Evolutionary conservation across 108 stramenopile genomes (phyloP).

Genomic region (Nitzschia sp.): DNA sequence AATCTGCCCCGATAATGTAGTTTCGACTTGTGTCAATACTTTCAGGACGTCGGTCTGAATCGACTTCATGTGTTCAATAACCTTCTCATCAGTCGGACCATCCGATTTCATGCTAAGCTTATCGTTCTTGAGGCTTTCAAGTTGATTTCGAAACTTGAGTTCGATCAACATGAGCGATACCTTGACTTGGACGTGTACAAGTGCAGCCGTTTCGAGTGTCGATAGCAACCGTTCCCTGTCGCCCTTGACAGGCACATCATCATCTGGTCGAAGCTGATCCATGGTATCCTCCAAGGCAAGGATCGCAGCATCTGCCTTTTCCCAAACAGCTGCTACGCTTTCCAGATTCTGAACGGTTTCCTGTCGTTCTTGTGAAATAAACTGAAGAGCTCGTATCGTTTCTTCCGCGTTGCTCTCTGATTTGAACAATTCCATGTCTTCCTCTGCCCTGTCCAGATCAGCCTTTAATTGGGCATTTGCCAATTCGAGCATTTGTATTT

Average conservation of each 20-base stretch:
- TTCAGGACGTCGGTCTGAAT: slow-evolving; percentile 30
- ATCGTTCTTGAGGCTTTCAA: slow-evolving; percentile 38
- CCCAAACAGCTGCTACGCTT: slow-evolving; percentile 37
- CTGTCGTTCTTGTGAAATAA: slow-evolving; percentile 32
- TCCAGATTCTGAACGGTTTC: slow-evolving; percentile 30
- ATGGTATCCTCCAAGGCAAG: slow-evolving; percentile 31
- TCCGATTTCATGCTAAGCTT: neutral
- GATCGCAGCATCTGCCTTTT: slow-evolving; percentile 35
- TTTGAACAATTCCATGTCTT: slow-evolving; percentile 26
- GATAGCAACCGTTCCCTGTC: slow-evolving; percentile 41
- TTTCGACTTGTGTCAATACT: slow-evolving; percentile 39
- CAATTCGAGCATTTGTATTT: slow-evolving; percentile 15
- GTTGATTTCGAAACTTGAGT: slow-evolving; percentile 45
- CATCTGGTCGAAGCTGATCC: slow-evolving; percentile 24
- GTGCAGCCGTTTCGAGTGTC: slow-evolving; percentile 39
- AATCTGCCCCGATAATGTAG: slow-evolving; percentile 36
- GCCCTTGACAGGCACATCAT: slow-evolving; percentile 14
- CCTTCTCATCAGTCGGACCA: neutral
- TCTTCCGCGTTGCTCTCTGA: slow-evolving; percentile 2
- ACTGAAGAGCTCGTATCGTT: slow-evolving; percentile 13
- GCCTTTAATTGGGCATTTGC: slow-evolving; percentile 27
- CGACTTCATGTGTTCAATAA: slow-evolving; percentile 23
- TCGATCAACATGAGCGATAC: slow-evolving; percentile 47
- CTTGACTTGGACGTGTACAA: slow-evolving; percentile 50
- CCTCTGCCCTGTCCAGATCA: slow-evolving; percentile 16